phyloP scores from a whole-genome alignment of 108 stramenopile genomes.

The Cyclotella baltica region DNA sequence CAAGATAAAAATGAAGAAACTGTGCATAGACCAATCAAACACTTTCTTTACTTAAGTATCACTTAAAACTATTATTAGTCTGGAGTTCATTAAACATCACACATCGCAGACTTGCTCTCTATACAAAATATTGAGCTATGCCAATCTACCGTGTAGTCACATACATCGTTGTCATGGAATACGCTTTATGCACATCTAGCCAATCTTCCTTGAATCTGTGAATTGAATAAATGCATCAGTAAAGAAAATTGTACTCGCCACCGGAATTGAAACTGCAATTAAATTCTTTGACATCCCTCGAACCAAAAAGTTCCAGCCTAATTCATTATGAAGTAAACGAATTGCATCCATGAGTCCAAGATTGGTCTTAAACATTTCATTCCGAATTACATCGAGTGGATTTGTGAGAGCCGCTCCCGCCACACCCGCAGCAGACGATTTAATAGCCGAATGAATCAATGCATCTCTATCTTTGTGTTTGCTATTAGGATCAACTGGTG shows the following conservation, averaged over 20 bases:
- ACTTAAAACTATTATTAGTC: too few species aligned
- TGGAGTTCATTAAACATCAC: too few species aligned
- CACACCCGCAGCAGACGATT: constrained; percentile 90
- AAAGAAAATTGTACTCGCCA: constrained; percentile 95
- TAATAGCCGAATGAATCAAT: constrained; percentile 86
- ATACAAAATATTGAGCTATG: too few species aligned
- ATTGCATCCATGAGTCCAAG: constrained; percentile 66
- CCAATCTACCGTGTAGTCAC: too few species aligned
- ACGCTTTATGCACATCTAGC: background rate
- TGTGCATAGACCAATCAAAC: too few species aligned
- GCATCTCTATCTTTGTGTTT: constrained; percentile 66
- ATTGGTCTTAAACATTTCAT: constrained; percentile 99
- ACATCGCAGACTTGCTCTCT: too few species aligned
- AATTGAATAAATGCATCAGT: constrained; percentile 88
- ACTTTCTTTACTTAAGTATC: too few species aligned
- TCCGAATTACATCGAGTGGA: constrained; percentile 96
- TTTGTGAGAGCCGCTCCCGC: constrained; percentile 97
- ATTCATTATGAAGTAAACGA: constrained; percentile 59
- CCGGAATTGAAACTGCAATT: constrained; percentile 95
- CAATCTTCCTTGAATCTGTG: constrained; percentile 21
- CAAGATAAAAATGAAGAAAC: too few species aligned
- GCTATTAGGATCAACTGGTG: constrained; percentile 63
- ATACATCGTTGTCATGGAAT: background rate
- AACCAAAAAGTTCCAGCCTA: constrained; percentile 67
- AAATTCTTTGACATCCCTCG: constrained; percentile 95